Percentiles rank a stretch among this genome's conserved stretches.
Conservation (phyloP, 1,284 basidiomycete species). For the Phlebopus sp. region DNA sequence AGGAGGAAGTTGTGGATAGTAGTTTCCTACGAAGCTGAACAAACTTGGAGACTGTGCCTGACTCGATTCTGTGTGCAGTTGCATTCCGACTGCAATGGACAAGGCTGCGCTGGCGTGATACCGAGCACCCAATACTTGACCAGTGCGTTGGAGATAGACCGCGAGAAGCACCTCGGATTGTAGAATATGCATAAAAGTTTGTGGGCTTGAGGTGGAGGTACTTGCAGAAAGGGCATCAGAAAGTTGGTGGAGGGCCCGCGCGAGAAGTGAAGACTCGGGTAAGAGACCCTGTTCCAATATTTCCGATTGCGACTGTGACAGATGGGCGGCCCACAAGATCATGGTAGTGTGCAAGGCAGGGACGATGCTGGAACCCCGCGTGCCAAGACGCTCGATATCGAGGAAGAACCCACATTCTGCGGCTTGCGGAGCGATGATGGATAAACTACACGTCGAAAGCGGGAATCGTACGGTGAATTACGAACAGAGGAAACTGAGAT, state of each 20-base stretch:
- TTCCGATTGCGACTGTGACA: constrained; percentile 17
- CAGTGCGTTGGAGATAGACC: constrained; percentile 41
- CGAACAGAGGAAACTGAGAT: background rate
- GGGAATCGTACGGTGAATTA: background rate
- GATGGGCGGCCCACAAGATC: constrained; percentile 37
- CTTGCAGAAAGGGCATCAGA: constrained; percentile 15
- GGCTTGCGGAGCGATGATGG: constrained; percentile 20
- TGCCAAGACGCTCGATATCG: constrained; percentile 28
- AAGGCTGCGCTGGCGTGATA: constrained; percentile 42
- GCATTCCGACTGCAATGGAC: constrained; percentile 34
- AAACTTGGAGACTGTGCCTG: background rate
- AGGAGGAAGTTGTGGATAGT: constrained; percentile 26
- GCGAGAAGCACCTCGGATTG: constrained; percentile 47
- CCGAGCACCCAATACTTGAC: constrained; percentile 41
- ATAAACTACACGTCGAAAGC: constrained; percentile 14
- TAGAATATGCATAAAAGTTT: constrained; percentile 40
- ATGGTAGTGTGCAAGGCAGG: constrained; percentile 35
- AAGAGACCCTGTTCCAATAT: constrained; percentile 17
- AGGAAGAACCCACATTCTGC: constrained; percentile 35
- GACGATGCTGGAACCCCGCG: constrained; percentile 19
- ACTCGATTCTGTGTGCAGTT: constrained; percentile 31
- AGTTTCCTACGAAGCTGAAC: constrained; percentile 11
- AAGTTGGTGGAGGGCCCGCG: constrained; percentile 31
- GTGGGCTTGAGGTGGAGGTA: constrained; percentile 20
- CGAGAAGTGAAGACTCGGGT: constrained; percentile 28